A percentile compares a stretch with the other conserved stretches of the same genome.
Evolutionary conservation across 202 grass and related monocot genomes (phyloP).

Genomic region (Elaeis oleifera): DNA sequence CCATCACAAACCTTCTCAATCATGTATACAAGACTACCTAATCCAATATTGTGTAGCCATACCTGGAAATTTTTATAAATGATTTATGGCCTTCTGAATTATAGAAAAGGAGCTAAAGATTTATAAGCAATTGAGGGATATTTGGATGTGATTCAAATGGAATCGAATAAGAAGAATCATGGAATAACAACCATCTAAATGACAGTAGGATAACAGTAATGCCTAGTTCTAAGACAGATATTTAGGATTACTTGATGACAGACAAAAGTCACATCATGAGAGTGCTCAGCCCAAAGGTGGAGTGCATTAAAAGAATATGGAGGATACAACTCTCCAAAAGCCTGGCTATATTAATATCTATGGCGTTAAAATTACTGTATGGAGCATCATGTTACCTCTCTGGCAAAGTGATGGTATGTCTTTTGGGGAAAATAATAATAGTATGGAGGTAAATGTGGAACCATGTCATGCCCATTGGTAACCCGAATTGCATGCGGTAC

Average conservation of each 20-base stretch:
- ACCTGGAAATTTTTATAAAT: slow-evolving; percentile 49
- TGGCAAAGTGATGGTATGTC: slow-evolving; percentile 79
- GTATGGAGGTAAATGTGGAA: slow-evolving; percentile 87
- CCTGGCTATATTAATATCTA: neutral
- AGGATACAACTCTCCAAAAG: neutral
- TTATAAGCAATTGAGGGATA: neutral
- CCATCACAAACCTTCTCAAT: slow-evolving; percentile 58
- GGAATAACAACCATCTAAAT: too few species aligned
- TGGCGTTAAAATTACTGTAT: neutral
- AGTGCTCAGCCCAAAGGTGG: too few species aligned
- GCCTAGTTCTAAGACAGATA: too few species aligned
- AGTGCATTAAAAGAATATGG: too few species aligned
- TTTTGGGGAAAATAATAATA: slow-evolving; percentile 47
- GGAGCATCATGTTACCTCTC: slow-evolving; percentile 52
- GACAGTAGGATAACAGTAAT: too few species aligned
- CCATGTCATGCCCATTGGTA: slow-evolving; percentile 61
- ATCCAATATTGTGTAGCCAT: slow-evolving; percentile 44
- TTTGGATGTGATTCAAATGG: neutral
- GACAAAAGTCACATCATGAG: too few species aligned
- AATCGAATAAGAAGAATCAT: too few species aligned
- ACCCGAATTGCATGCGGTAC: slow-evolving; percentile 56
- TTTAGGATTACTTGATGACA: too few species aligned
- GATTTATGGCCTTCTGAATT: neutral
- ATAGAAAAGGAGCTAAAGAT: neutral
- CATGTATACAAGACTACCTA: slow-evolving; percentile 17